Evolutionary conservation across 148 eudicot species (phyloP), one percentile per base, ranked within the genome.

Genomic region (Vaccinium vitisidaea): DNA sequence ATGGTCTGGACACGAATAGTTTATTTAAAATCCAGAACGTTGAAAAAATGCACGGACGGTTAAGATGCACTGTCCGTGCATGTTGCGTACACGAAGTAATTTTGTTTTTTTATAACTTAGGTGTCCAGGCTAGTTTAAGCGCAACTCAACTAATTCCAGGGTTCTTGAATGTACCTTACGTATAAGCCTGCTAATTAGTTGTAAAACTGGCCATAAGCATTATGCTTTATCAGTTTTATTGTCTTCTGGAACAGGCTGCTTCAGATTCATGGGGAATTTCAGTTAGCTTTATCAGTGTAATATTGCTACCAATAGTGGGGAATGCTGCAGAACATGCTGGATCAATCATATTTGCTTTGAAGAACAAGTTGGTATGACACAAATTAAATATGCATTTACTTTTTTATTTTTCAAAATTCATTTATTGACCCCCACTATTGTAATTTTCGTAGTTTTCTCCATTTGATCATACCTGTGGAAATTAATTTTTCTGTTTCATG

Each of bases 281-380:
- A 3, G 85, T 94, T 50, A 89, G 94, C 61, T 94, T 94, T 69
- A 91, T 94, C 53, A 91, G 96, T 89, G 88, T 94, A 13, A 94
- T 94, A 8, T 84, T 93, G 85, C 87, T 94, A 43, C 98, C 98
- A 25, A 94, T 94, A 12, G 95, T 94, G 19, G 98, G 98, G 43
- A 94, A 94, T 86, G 98, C 98, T 80, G 98, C 98, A 39, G 98
- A 94, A 83, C 98, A 94, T 89, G 98, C 98, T 50, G 93, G 95
- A 70, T 92, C 98, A 12, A 70, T 94, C 83, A 94, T 94, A 74
- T 94, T 94, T 84, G 96, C 96, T 25, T 90, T 87, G 63, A 94
- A 86, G 86, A 93, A 94, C 92, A 94, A 94, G 81, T 70, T 93
- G 95, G 98, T 93, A 91, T 74, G 85, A 25, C 65, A 36, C 53